Conservation (phyloP, 2,329 filamentous ascomycete genomes). For the Microsporum audouinii region DNA sequence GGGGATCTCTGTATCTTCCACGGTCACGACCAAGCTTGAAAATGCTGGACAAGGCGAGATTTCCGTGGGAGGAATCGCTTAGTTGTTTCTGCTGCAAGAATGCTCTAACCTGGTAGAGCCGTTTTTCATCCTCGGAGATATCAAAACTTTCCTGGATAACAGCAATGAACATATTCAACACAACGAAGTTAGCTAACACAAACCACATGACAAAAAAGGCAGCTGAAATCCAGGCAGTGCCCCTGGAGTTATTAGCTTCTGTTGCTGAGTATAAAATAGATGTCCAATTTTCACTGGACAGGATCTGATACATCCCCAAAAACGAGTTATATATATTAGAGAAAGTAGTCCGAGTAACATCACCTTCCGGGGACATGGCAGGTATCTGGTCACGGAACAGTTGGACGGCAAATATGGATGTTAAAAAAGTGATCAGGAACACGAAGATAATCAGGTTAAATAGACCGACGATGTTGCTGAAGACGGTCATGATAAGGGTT, state of each 20-base stretch:
- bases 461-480: constrained; percentile 86
- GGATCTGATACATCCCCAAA: constrained; percentile 90
- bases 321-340: constrained; percentile 91
- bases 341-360: constrained; percentile 62
- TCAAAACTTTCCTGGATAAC: constrained; percentile 99
- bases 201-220: constrained; percentile 92
- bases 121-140: constrained; percentile 95
- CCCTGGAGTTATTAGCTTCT: constrained; percentile 49
- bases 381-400: constrained; percentile 83
- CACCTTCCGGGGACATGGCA: constrained; percentile 46
- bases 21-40: constrained; percentile 52
- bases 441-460: constrained; percentile 92
- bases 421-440: constrained; percentile 86
- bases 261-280: constrained; percentile 73
- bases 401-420: constrained; percentile 85
- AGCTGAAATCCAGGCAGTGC: constrained; percentile 86
- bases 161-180: constrained; percentile 99
- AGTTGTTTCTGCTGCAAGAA: constrained; percentile 88
- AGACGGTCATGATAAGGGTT: constrained; percentile 71
- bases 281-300: constrained; percentile 97
- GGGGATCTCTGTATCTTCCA: constrained; percentile 59
- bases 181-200: constrained; percentile 85
- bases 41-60: constrained; percentile 63
- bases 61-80: constrained; percentile 54
- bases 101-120: constrained; percentile 86